These are phyloP conservation scores for Umbelopsis sp. DNA, from an alignment of 192 early-diverging fungal species.

Conservation along the genomic window DNA sequence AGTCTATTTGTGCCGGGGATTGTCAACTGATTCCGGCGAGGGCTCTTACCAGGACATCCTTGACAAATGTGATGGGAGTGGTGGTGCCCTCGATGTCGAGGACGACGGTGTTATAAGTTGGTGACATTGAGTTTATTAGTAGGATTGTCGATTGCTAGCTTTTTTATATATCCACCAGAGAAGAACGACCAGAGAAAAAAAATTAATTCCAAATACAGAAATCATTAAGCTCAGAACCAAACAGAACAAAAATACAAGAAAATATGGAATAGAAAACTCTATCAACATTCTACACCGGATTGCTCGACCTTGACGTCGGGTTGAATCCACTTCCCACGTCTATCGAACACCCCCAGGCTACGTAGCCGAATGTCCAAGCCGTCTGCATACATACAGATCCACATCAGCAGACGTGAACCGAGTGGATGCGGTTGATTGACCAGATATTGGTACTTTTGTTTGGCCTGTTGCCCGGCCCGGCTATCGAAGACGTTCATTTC, in stretches of 20 bases:
- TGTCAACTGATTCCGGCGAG: background rate
- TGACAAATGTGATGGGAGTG: conserved; percentile 95
- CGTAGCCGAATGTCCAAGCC: conserved; percentile 32
- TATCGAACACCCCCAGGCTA: conserved; percentile 23
- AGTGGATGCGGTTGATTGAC: conserved; percentile 30
- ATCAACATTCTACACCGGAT: background rate
- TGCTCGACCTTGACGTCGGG: background rate
- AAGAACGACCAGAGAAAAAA: background rate
- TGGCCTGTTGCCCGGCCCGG: background rate
- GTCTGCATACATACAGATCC: conserved; percentile 31
- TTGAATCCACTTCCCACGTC: conserved; percentile 20
- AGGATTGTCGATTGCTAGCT: background rate
- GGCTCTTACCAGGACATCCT: conserved; percentile 70
- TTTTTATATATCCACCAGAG: background rate
- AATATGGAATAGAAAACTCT: background rate
- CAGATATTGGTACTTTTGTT: conserved; percentile 22
- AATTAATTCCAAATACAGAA: background rate
- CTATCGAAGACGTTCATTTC: conserved; percentile 29
- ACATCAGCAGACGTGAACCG: conserved; percentile 29
- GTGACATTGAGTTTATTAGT: conserved; percentile 9
- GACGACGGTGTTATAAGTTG: conserved; percentile 58
- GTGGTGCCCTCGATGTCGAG: conserved; percentile 97
- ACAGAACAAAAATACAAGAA: background rate
- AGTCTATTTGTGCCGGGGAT: background rate
- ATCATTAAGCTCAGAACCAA: background rate